Percentiles rank a stretch among this genome's conserved stretches.
These are phyloP conservation scores for Colletotrichum sublineola DNA, from an alignment of 2,329 filamentous ascomycete species.

Conservation along the genomic window DNA sequence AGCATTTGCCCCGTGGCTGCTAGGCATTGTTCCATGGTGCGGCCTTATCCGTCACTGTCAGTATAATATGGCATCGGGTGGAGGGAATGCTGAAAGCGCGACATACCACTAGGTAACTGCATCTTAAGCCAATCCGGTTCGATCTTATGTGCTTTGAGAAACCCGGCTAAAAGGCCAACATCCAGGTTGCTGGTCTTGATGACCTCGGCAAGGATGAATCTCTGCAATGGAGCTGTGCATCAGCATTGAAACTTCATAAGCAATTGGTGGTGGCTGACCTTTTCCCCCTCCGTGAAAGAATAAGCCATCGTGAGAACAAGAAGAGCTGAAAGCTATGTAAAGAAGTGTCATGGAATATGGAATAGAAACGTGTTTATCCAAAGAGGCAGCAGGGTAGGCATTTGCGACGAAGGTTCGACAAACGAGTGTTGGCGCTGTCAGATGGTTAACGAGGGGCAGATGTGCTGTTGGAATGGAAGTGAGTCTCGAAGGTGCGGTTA, in stretches of 20 bases:
- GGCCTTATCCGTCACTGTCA: constrained; percentile 52
- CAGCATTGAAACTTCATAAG: constrained; percentile 16
- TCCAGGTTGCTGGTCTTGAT: constrained; percentile 68
- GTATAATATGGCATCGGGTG: constrained; percentile 19
- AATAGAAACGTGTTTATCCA: constrained; percentile 1
- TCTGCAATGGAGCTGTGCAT: constrained; percentile 53
- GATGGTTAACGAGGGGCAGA: constrained; percentile 4
- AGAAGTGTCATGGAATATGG: constrained; percentile 20
- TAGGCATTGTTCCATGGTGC: constrained; percentile 62
- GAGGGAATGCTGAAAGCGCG: background rate
- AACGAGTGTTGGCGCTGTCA: constrained; percentile 30
- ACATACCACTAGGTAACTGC: constrained; percentile 62
- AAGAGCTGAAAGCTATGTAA: constrained; percentile 2
- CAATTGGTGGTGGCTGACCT: constrained; percentile 55
- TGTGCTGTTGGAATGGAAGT: constrained; percentile 26
- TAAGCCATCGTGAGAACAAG: constrained; percentile 43
- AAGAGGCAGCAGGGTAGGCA: constrained; percentile 26
- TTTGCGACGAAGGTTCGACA: constrained; percentile 35
- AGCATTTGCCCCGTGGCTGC: constrained; percentile 56
- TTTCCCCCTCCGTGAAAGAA: constrained; percentile 64
- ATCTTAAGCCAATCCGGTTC: constrained; percentile 62
- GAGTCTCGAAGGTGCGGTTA: background rate
- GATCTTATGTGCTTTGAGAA: constrained; percentile 56
- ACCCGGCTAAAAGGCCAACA: constrained; percentile 59
- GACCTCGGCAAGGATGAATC: constrained; percentile 69